phyloP scores from a whole-genome alignment of 2,329 filamentous ascomycete species.

The Hypoxylon sp. region DNA sequence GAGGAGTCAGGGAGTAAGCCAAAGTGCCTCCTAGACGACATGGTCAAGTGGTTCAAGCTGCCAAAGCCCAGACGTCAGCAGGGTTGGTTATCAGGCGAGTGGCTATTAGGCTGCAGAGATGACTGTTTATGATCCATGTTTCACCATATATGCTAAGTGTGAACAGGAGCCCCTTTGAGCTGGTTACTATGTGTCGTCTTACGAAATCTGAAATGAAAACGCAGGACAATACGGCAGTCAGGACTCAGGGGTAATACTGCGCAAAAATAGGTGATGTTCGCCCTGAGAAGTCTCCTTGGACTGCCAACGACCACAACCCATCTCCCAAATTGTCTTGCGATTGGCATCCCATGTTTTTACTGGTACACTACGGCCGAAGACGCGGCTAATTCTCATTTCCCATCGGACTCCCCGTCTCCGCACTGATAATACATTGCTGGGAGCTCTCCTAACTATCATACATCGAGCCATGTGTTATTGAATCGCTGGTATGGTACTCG shows the following conservation, averaged over 20 bases:
- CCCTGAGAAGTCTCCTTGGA: background rate
- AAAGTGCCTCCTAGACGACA: background rate
- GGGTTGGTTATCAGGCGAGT: background rate
- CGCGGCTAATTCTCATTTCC: background rate
- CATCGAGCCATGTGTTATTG: background rate
- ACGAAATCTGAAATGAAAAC: background rate
- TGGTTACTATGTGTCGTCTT: background rate
- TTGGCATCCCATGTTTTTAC: background rate
- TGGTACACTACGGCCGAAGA: background rate
- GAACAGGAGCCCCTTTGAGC: background rate
- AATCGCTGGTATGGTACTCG: background rate
- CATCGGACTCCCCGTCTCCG: background rate
- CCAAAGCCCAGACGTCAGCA: background rate
- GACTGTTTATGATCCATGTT: constrained; percentile 2
- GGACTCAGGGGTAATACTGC: background rate
- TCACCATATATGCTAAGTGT: background rate
- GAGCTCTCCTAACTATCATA: background rate
- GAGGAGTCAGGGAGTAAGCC: background rate
- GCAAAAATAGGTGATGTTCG: background rate
- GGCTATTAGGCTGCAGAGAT: background rate
- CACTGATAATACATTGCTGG: background rate
- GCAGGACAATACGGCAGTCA: background rate
- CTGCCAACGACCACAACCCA: background rate
- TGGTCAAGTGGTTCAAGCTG: background rate
- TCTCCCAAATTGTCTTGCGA: background rate